Base-by-base conservation (phyloP, 106 monocot genomes). In the Iris macrosiphon region DNA sequence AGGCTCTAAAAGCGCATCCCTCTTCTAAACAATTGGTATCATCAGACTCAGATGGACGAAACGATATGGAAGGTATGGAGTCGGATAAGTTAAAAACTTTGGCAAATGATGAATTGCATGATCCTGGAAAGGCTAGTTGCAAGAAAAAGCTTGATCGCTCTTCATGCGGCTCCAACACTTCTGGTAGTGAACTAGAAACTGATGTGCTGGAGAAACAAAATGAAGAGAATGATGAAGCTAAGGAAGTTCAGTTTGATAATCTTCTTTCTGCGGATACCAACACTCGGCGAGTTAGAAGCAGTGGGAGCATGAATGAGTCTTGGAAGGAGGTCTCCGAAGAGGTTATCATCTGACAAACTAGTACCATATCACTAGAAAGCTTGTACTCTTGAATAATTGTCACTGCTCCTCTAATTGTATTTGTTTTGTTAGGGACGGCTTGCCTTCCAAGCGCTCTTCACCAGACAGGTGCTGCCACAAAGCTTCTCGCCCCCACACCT, bases 241-340 rank as follows among this genome's bases (percentile, higher is more conserved):
- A 65, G 24, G 58, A 68, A 23, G 29, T 9, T 4, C 57, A 57
- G 15, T 20, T 50, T 6, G 21, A 37, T 48, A 61, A 67, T 63
- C 43, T 68, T 75, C 33, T 49, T 39, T 42, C 52, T 31, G 45
- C 61, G 43, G 81, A 85, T 34, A 43, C 49, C 40, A 74, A 45
- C 37, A 28, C 43, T 30, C 80, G 86, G 12, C 55, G 72, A 20
- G 22, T 19, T 49, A 70, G 74, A 59, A 63, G 65, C 38, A 70
- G 59, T 40, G 66, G 28, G 21, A 76, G 28, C 62, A 58, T 71
- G 3, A 75, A 59, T 35, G 86, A 98, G 18, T 61, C 76, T 6
- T 83, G 90, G 80, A 95, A 95, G 47, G 89, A 82, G 61, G 94
- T 95, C 25, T 95, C 94, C 11, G 76, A 89, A 66, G 85, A 89